Evolutionary conservation across 345 rosid species (phyloP).

Genomic region (Cardamine occulta): DNA sequence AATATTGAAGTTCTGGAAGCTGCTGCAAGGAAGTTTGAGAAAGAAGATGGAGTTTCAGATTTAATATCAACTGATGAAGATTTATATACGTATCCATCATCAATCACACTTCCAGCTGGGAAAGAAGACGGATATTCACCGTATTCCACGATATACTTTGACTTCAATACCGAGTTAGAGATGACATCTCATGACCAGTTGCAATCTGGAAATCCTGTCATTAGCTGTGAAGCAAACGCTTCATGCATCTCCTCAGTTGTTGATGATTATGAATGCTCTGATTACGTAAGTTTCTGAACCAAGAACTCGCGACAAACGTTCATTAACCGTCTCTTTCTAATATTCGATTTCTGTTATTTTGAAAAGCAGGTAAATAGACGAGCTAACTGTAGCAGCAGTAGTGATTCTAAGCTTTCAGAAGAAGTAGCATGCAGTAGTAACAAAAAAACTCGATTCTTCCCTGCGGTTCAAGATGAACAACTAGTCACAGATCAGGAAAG

Average conservation of each 20-base stretch:
- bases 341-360: not conserved
- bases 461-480: slow-evolving; percentile 51
- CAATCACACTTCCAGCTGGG: slow-evolving; percentile 44
- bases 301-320: not conserved
- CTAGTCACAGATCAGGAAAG: slow-evolving; percentile 51
- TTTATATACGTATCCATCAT: slow-evolving; percentile 55
- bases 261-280: slow-evolving; percentile 49
- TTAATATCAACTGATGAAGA: slow-evolving; percentile 52
- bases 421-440: slow-evolving; percentile 47
- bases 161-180: slow-evolving; percentile 30
- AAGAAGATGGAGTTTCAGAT: slow-evolving; percentile 48
- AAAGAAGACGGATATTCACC: slow-evolving; percentile 68
- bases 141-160: slow-evolving; percentile 65
- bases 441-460: slow-evolving; percentile 44
- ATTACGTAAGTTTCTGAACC: slow-evolving; percentile 60
- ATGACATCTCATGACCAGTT: slow-evolving; percentile 13
- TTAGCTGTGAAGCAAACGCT: slow-evolving; percentile 49
- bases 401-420: slow-evolving; percentile 45
- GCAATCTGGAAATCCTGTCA: slow-evolving; percentile 30
- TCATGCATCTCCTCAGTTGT: slow-evolving; percentile 53
- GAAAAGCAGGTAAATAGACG: slow-evolving; percentile 53
- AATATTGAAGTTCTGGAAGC: slow-evolving; percentile 74
- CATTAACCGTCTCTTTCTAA: not conserved
- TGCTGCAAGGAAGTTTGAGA: slow-evolving; percentile 83
- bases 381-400: slow-evolving; percentile 50